Conservation (phyloP, 108 stramenopile species). For the Pseudonitzschia delicatissima region DNA sequence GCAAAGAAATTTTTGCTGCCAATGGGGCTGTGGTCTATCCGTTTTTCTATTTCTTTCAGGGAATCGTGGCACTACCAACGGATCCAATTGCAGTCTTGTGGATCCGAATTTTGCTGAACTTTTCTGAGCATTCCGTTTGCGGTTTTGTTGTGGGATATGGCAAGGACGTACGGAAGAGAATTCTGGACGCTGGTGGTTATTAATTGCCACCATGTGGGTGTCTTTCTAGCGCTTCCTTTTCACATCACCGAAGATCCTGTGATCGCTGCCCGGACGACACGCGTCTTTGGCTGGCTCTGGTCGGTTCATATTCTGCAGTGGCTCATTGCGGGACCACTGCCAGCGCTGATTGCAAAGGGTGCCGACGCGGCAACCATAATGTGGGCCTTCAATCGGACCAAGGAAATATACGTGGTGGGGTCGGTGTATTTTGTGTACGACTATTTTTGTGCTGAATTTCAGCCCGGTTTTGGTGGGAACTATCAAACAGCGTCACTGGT, state of each 20-base stretch:
- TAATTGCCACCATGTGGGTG: neutral
- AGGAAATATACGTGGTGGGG: neutral
- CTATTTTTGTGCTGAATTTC: neutral
- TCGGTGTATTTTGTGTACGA: neutral
- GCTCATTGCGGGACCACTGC: neutral
- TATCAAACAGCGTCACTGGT: neutral
- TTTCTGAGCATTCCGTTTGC: neutral
- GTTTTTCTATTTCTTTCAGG: neutral
- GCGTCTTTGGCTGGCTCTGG: neutral
- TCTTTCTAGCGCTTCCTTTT: neutral
- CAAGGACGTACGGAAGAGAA: neutral
- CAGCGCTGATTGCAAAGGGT: neutral
- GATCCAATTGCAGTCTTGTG: neutral
- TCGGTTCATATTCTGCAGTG: neutral
- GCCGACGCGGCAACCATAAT: neutral
- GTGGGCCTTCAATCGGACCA: neutral
- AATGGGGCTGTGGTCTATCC: neutral
- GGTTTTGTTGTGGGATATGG: neutral
- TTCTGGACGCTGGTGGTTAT: neutral
- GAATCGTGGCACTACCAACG: no score
- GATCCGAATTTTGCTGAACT: neutral
- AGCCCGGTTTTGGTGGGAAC: neutral
- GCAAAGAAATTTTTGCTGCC: neutral
- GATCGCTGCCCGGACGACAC: neutral
- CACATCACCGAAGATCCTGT: neutral